These are phyloP conservation scores for Excoecaria agallocha DNA, from an alignment of 345 rosid genomes.

Conservation along the genomic window DNA sequence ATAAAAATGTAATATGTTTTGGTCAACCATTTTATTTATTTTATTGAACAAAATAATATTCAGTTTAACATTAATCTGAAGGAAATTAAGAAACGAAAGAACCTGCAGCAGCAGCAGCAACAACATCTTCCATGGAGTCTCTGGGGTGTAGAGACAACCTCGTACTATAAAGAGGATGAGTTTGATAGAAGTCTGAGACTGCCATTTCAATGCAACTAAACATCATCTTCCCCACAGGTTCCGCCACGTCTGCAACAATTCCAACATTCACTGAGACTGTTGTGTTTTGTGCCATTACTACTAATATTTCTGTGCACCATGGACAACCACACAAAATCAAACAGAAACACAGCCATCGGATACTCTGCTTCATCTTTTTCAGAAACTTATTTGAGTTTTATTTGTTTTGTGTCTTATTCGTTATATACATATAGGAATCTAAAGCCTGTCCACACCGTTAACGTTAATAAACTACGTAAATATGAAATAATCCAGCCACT, in stretches of 20 bases:
- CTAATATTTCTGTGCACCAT: too few species aligned
- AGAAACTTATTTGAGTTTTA: too few species aligned
- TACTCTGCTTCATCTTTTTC: too few species aligned
- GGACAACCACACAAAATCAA: background rate
- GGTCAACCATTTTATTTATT: too few species aligned
- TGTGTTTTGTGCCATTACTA: constrained; percentile 20
- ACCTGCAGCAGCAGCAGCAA: constrained; percentile 65
- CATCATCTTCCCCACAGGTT: constrained; percentile 9
- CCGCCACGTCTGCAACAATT: constrained; percentile 43
- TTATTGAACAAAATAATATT: too few species aligned
- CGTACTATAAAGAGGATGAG: constrained; percentile 38
- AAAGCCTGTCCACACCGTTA: too few species aligned
- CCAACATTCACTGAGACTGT: constrained; percentile 41
- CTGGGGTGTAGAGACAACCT: constrained; percentile 39
- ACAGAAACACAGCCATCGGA: background rate
- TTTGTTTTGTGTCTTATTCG: too few species aligned
- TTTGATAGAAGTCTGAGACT: constrained; percentile 49
- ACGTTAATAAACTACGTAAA: too few species aligned
- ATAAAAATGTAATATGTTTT: too few species aligned
- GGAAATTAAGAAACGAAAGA: background rate
- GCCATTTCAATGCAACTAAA: constrained; percentile 54
- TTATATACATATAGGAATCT: too few species aligned
- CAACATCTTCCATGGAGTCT: constrained; percentile 41
- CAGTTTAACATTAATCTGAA: too few species aligned
- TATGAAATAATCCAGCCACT: too few species aligned